phyloP scores from a whole-genome alignment of 169 alveolate species.

The Perkinsus chesapeaki region DNA sequence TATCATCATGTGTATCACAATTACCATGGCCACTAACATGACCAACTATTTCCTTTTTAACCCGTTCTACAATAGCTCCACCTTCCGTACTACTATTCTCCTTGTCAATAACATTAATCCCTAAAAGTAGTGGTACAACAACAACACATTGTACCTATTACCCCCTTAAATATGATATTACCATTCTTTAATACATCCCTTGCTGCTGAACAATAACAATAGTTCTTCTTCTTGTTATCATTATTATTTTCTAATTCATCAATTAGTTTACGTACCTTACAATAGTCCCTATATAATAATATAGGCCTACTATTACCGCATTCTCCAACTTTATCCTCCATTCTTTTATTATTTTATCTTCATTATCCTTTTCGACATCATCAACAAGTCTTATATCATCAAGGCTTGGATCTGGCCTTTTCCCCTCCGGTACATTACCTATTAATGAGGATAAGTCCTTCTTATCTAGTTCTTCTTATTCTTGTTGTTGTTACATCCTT shows the following conservation, averaged over 20 bases:
- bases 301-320: background rate
- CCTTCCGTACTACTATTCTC: background rate
- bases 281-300: background rate
- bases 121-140: background rate
- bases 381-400: background rate
- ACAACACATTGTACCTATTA: too few species aligned
- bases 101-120: background rate
- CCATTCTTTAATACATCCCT: too few species aligned
- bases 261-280: background rate
- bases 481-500: background rate
- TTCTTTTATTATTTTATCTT: background rate
- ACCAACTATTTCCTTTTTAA: background rate
- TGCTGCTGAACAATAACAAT: background rate
- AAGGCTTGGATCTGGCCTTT: background rate
- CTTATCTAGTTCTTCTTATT: background rate
- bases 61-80: background rate
- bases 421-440: background rate
- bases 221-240: background rate
- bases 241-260: background rate
- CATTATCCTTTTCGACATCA: background rate
- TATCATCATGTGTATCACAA: background rate
- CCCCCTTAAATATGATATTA: background rate
- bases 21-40: background rate
- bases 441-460: background rate
- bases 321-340: background rate